Percentiles rank a stretch among this genome's conserved stretches.
These are phyloP conservation scores for Trapa incisa DNA, from an alignment of 345 rosid genomes.

Conservation along the genomic window DNA sequence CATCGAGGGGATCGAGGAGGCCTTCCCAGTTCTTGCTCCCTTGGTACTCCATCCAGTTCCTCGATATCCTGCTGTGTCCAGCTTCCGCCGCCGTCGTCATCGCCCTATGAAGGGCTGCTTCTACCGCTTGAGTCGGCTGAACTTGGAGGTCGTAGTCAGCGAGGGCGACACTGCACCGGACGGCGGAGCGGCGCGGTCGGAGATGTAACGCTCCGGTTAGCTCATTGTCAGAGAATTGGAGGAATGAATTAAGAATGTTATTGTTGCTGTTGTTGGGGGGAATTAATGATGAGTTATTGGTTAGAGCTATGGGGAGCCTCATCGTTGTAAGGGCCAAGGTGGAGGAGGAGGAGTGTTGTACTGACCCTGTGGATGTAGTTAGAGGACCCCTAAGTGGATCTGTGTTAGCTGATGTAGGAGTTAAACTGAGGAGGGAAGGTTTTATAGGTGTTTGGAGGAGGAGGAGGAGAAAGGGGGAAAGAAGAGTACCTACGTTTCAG, in stretches of 20 bases:
- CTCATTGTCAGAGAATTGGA: background rate
- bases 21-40: conserved; percentile 52
- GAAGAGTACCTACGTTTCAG: no score
- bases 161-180: background rate
- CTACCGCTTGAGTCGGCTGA: no score
- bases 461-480: no score
- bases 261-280: background rate
- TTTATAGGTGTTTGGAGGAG: no score
- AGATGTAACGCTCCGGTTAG: background rate
- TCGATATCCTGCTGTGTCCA: background rate
- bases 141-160: background rate
- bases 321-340: background rate
- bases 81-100: no score
- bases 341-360: background rate
- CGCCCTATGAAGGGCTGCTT: no score
- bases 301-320: background rate
- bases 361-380: background rate
- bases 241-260: background rate
- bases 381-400: no score
- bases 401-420: no score
- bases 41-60: conserved; percentile 43
- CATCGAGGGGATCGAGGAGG: conserved; percentile 49
- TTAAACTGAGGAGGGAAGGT: no score
- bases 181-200: background rate
- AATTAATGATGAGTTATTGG: background rate